These are phyloP conservation scores for Polytrichum formosum DNA, from an alignment of 225 moss, liverwort and hornwort species.

Conservation along the genomic window DNA sequence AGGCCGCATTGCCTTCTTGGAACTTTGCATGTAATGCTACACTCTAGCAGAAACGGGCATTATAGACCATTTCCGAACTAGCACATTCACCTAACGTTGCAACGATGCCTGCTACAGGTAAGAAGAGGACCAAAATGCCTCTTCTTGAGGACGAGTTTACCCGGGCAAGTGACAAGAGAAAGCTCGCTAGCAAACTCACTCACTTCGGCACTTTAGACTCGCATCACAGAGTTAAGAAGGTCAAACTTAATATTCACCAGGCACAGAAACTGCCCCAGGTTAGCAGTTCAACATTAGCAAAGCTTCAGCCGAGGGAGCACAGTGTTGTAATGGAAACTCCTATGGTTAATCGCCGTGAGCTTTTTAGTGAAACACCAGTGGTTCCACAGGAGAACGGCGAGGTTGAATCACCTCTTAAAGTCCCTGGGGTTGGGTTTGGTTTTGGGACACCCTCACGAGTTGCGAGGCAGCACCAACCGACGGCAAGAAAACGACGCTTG, in stretches of 20 bases:
- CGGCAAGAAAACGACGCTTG: conserved; percentile 37
- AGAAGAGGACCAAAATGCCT: conserved; percentile 20
- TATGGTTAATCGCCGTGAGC: too few relatives aligned
- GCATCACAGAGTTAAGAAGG: conserved; percentile 38
- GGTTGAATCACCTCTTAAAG: conserved; percentile 24
- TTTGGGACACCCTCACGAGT: conserved; percentile 46
- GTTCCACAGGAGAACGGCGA: conserved; percentile 2
- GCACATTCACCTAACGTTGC: conserved; percentile 12
- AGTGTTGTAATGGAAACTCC: conserved; percentile 49
- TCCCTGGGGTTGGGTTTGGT: conserved; percentile 26
- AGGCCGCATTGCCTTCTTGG: not conserved
- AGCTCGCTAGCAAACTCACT: conserved; percentile 50
- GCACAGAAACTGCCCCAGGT: conserved; percentile 19
- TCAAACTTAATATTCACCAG: conserved; percentile 29
- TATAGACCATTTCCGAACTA: not conserved
- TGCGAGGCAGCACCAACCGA: conserved; percentile 27
- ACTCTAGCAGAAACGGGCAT: too few relatives aligned
- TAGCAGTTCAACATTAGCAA: conserved; percentile 12
- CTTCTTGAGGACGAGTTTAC: conserved; percentile 27
- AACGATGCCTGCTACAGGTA: conserved; percentile 23
- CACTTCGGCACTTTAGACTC: conserved; percentile 43
- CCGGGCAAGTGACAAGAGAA: conserved; percentile 43
- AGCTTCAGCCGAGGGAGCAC: conserved; percentile 11
- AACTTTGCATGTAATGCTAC: too few relatives aligned
- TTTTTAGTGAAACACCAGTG: not conserved